Percentiles rank a stretch among this genome's conserved stretches.
These are phyloP conservation scores for Ceratocystis destructans DNA, from an alignment of 2,329 filamentous ascomycete species.

Conservation along the genomic window DNA sequence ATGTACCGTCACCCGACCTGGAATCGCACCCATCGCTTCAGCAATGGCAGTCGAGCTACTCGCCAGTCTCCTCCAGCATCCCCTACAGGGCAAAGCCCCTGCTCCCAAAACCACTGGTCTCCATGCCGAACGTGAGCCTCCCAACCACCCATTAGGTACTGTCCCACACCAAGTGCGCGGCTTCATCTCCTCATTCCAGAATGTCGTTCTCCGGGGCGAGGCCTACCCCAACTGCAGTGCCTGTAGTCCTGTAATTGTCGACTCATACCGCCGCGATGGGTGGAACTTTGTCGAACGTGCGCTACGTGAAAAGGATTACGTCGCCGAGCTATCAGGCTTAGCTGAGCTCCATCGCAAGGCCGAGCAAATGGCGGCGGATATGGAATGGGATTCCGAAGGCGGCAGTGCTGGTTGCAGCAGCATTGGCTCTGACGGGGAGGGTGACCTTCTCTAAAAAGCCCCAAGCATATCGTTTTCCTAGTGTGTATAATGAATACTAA, in stretches of 20 bases:
- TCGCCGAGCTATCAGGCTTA: conserved; percentile 61
- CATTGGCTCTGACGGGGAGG: conserved; percentile 38
- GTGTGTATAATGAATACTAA: neutral
- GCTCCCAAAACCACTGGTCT: conserved; percentile 38
- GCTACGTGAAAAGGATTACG: conserved; percentile 60
- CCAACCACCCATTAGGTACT: conserved; percentile 48
- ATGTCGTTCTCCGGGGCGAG: conserved; percentile 56
- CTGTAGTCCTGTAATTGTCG: conserved; percentile 57
- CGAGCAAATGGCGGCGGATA: conserved; percentile 36
- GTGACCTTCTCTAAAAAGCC: conserved; percentile 33
- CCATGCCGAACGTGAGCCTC: conserved; percentile 41
- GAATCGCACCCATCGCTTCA: conserved; percentile 83
- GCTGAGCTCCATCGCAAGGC: conserved; percentile 54
- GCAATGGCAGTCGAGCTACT: conserved; percentile 82
- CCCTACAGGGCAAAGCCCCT: conserved; percentile 47
- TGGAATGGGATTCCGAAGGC: conserved; percentile 46
- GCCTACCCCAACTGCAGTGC: conserved; percentile 73
- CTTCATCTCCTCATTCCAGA: conserved; percentile 60
- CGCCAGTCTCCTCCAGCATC: conserved; percentile 77
- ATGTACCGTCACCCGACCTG: conserved; percentile 90
- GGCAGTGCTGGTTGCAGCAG: conserved; percentile 19
- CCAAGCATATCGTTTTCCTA: no score
- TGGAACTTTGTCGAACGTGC: conserved; percentile 69
- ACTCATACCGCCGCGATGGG: conserved; percentile 50
- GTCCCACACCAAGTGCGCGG: conserved; percentile 73